These are phyloP conservation scores for Selaginella moellendorffii DNA, from an alignment of 75 land plant species.

Conservation along the genomic window DNA sequence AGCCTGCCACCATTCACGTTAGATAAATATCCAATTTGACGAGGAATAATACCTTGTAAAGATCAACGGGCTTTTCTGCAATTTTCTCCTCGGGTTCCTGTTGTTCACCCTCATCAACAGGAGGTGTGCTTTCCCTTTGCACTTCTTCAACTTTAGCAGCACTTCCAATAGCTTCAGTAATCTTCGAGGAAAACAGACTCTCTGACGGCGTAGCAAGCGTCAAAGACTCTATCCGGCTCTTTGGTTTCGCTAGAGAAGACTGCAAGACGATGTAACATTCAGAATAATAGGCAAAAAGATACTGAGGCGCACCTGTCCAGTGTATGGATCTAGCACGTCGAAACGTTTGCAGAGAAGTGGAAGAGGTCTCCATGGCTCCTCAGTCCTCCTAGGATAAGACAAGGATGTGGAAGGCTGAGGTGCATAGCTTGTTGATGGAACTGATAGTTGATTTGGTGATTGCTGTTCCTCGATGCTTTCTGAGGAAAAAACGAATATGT, in stretches of 20 bases:
- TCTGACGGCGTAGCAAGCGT: slow-evolving; percentile 32
- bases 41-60: slow-evolving; percentile 64
- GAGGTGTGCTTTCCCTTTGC: slow-evolving; percentile 10
- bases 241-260: slow-evolving; percentile 53
- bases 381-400: slow-evolving; percentile 57
- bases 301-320: slow-evolving; percentile 56
- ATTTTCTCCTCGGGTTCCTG: slow-evolving; percentile 25
- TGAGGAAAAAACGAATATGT: background rate
- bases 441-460: slow-evolving; percentile 9
- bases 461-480: background rate
- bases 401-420: no score
- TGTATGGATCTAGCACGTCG: slow-evolving; percentile 74
- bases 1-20: background rate
- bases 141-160: background rate
- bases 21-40: background rate
- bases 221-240: slow-evolving; percentile 63
- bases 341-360: slow-evolving; percentile 95
- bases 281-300: background rate
- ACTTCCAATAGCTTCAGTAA: background rate
- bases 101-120: slow-evolving; percentile 17
- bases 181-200: background rate
- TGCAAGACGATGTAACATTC: slow-evolving; percentile 21
- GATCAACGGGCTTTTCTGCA: slow-evolving; percentile 82
- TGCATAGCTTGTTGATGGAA: slow-evolving; percentile 11
- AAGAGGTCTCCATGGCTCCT: slow-evolving; percentile 82